Conservation (phyloP, 2,329 filamentous ascomycete species). For the Phyllosticta capitalensis region DNA sequence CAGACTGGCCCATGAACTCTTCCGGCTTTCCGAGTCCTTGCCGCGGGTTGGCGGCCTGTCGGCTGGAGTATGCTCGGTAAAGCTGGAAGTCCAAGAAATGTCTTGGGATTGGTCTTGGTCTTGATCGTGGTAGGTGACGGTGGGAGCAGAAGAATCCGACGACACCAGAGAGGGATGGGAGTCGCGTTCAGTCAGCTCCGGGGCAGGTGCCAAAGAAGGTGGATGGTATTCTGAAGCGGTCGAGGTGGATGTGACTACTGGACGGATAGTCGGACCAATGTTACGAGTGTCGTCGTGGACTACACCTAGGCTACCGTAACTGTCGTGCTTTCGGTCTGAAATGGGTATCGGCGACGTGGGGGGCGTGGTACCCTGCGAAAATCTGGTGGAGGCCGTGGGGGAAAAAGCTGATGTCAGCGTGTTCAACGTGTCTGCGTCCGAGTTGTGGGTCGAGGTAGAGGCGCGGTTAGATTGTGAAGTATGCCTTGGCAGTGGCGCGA, state of each 20-base stretch:
- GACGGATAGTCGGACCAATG: constrained; percentile 10
- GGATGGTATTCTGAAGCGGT: background rate
- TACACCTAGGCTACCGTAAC: constrained; percentile 24
- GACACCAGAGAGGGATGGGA: background rate
- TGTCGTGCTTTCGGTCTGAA: constrained; percentile 15
- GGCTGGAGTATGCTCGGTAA: background rate
- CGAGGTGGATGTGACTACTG: background rate
- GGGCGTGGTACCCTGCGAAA: constrained; percentile 31
- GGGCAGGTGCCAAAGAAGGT: background rate
- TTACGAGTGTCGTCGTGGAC: constrained; percentile 21
- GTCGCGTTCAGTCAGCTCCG: background rate
- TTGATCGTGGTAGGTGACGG: constrained; percentile 7
- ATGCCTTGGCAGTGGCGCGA: constrained; percentile 24
- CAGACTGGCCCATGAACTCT: constrained; percentile 8
- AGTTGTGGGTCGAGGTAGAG: constrained; percentile 29
- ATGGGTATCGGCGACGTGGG: constrained; percentile 25
- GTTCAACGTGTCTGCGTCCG: constrained; percentile 27
- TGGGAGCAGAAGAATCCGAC: constrained; percentile 1
- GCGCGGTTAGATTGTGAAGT: constrained; percentile 26
- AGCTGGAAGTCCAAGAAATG: background rate
- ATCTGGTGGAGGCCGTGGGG: constrained; percentile 26
- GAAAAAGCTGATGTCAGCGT: constrained; percentile 25
- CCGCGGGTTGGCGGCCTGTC: constrained; percentile 5
- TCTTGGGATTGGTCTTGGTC: background rate
- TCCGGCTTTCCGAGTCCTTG: constrained; percentile 2